A percentile compares a stretch with the other conserved stretches of the same genome.
These are phyloP conservation scores for Neurospora sp. DNA, from an alignment of 495 filamentous ascomycete genomes.

Conservation along the genomic window DNA sequence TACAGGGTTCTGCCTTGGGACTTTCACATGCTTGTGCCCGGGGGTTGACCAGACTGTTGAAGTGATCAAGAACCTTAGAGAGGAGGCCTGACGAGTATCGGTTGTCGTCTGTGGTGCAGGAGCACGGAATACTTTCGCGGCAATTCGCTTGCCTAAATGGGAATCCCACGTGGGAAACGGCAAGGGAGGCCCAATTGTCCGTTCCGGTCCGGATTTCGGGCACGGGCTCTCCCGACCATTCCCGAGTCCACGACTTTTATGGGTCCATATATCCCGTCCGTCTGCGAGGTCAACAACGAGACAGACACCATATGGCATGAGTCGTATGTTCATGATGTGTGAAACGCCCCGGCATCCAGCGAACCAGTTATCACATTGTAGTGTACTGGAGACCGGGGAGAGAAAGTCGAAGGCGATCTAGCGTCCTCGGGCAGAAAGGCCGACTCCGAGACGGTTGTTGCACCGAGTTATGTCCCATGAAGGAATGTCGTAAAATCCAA, in stretches of 20 bases:
- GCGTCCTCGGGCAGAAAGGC: not conserved
- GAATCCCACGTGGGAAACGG: not conserved
- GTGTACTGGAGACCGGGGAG: not conserved
- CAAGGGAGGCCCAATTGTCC: not conserved
- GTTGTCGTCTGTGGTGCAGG: not conserved
- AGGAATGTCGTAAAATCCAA: not conserved
- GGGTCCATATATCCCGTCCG: not conserved
- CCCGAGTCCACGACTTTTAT: not conserved
- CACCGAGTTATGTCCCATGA: not conserved
- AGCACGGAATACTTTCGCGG: not conserved
- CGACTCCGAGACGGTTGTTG: not conserved
- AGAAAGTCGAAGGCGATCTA: not conserved
- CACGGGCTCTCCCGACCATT: not conserved
- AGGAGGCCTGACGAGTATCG: not conserved
- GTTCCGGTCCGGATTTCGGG: not conserved
- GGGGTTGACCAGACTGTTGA: not conserved
- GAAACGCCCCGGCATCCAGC: not conserved
- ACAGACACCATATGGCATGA: not conserved
- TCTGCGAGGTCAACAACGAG: not conserved
- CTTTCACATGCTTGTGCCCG: not conserved
- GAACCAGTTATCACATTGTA: not conserved
- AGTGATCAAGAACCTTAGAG: not conserved
- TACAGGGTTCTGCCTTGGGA: not conserved
- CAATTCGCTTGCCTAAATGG: not conserved
- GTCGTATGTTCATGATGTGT: not conserved